Evolutionary conservation across 768 basidiomycete species (phyloP).

Genomic region (Leucocoprinus sp.): DNA sequence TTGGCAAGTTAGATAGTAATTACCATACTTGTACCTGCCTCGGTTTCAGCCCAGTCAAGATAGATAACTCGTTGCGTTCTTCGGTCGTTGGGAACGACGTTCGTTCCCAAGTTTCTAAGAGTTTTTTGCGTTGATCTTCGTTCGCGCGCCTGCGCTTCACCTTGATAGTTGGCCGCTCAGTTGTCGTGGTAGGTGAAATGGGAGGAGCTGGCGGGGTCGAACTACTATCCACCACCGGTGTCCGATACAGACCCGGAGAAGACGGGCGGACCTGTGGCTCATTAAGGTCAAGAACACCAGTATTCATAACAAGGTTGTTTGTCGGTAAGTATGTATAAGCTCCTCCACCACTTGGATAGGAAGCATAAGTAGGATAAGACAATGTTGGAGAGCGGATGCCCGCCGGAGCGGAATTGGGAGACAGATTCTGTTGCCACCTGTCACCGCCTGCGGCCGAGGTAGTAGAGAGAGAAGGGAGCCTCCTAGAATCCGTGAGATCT

Average conservation of each 20-base stretch:
- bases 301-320: slow-evolving; percentile 25
- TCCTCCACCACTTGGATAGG: slow-evolving; percentile 33
- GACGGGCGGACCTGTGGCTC: slow-evolving; percentile 27
- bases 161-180: slow-evolving; percentile 67
- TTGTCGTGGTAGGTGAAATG: slow-evolving; percentile 34
- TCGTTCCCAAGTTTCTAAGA: slow-evolving; percentile 73
- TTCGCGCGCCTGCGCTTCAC: slow-evolving; percentile 86
- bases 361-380: slow-evolving; percentile 49
- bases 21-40: slow-evolving; percentile 86
- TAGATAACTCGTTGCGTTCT: slow-evolving; percentile 71
- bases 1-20: slow-evolving; percentile 15
- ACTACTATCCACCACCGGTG: slow-evolving; percentile 35
- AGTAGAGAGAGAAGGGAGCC: slow-evolving; percentile 49
- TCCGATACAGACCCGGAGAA: slow-evolving; percentile 33
- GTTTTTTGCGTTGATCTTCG: slow-evolving; percentile 66
- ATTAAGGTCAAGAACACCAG: slow-evolving; percentile 23
- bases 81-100: slow-evolving; percentile 87
- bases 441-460: slow-evolving; percentile 37
- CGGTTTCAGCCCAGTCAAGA: slow-evolving; percentile 73
- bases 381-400: slow-evolving; percentile 59
- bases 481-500: slow-evolving; percentile 44
- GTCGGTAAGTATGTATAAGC: slow-evolving; percentile 36
- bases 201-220: slow-evolving; percentile 42
- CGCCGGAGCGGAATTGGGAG: slow-evolving; percentile 25
- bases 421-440: slow-evolving; percentile 31